Evolutionary conservation across 1,284 basidiomycete species (phyloP), one percentile per base, ranked within the genome.

Genomic region (Leccinum solheimii): DNA sequence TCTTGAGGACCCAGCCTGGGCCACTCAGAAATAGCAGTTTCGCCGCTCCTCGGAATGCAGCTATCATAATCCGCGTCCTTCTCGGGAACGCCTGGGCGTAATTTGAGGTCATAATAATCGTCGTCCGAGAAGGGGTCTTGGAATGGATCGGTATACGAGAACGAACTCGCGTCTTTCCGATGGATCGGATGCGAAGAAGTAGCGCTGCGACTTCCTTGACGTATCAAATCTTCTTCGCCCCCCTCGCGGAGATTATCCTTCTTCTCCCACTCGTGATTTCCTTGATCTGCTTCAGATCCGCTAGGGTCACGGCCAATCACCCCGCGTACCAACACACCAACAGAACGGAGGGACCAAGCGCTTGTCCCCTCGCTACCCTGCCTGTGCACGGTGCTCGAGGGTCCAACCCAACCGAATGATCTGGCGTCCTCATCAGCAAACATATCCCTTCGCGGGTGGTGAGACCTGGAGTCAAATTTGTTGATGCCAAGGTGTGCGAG

Each of bases 401-500:
- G 68, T 70, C 58, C 67, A 67, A 60, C 66, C 73, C 38, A 69
- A 32, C 76, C 79, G 60, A 87, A 85, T 21, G 83, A 80, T 13
- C 80, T 77, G 2, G 81, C 79, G 68, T 92, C 90, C 73, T 92
- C 90, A 62, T 92, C 89, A 2, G 85, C 89, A 36, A 92, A 81
- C 84, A 92, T 91, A 69, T 91, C 88, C 32, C 81, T 79, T 38
- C 88, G 67, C 9, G 73, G 73, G 16, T 58, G 69, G 16, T 9
- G 58, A 16, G 54, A n/a, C 14, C 7, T 36, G 14, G 55, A 60
- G 45, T 55, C 57, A 56, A 55, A 61, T 53, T 58, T 72, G 21
- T 34, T 53, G 60, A 75, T 52, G 43, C 72, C 67, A 14, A 76
- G 50, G 32, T 55, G 57, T 49, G 66, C 52, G 19, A 74, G 45